Base-by-base conservation (phyloP, 352 stramenopile genomes). In the Phytophthora multivora region DNA sequence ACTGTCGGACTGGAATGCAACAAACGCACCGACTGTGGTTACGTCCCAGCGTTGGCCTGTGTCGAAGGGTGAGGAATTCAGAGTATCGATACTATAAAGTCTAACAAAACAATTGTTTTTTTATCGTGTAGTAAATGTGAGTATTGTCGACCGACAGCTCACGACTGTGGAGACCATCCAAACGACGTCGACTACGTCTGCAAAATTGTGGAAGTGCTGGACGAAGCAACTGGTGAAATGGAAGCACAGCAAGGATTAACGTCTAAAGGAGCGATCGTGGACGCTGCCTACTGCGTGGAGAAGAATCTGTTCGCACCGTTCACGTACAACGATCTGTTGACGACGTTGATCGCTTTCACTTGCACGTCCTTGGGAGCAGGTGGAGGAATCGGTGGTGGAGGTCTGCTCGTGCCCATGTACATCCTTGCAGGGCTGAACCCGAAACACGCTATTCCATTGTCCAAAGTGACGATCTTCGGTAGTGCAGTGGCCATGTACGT, bases 381-480 rank as follows among this genome's bases (percentile, higher is more conserved):
- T 1, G 94, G 90, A 36, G 93, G 93, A 16, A 81, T 98, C 8
- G 93, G 96, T 13, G 95, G 95, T 19, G 96, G 96, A 48, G 96
- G 95, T 5, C 93, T 99, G 35, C 77, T 99, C 2, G 96, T 99
- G 19, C 96, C 97, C 1, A 89, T 98, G 57, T 99, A 98, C 75
- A 98, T 98, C 58, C 77, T 98, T 4, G 85, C 98, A 30, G 86
- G 89, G 0, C 43, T 93, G 7, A 86, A 79, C 7, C 80, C 96
- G 15, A 99, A 99, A 64, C 88, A 97, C 53, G 96, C 96, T n/a
- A 98, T 99, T 51, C 94, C 97, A 26, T 72, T 99, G 15, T 97
- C 86, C 16, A 98, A 99, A 56, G 88, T 98, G 40, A 98, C 96
- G 15, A 98, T 99, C 39, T 97, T 99, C 54, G 97, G 96, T 56